Evolutionary conservation across 2,329 filamentous ascomycete genomes (phyloP), one percentile per base, ranked within the genome.

Genomic region (Trichoderma lentiforme): DNA sequence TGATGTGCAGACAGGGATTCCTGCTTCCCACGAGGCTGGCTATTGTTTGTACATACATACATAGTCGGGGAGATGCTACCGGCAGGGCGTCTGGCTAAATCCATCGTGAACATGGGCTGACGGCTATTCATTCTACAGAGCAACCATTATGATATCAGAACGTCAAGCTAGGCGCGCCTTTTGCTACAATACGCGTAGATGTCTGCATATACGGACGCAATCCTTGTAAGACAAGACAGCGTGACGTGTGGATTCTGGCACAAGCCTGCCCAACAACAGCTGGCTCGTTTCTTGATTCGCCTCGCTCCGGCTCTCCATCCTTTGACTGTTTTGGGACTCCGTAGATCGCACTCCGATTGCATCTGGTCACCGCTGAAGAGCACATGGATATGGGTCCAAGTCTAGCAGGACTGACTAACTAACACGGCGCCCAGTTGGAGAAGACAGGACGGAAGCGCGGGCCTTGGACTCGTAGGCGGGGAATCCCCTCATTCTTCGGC

Each of bases 21-120:
- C 3, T 26, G 67, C n/a, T 39, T 18, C 28, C 26, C 21, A 60
- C 66, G 39, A 62, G 28, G 39, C 56, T 53, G 28, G 39, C 36
- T 15, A 58, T 39, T 58, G 9, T 58, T 24, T 32, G 28, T 43
- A n/a, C 26, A 32, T 24, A n/a, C 26, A 32, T 24, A 34, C 32
- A 21, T 53, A 14, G 47, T 24, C 47, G n/a, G 47, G 47, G 47
- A 30, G 18, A 32, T 66, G 63, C 36, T 36, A 21, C 26, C 47
- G 63, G 47, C 57, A 61, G 56, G 66, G 66, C 57, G 56, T 28
- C 56, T 69, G 66, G 56, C 34, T 61, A 34, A 60, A 69, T 60
- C n/a, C 56, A 24, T 43, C 4, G 18, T 60, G 28, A 8, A 36
- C 18, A 61, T 51, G 18, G 56, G 24, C 53, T 66, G 63, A 32